These are phyloP conservation scores for Penicillium salamii DNA, from an alignment of 495 filamentous ascomycete genomes.

Conservation along the genomic window DNA sequence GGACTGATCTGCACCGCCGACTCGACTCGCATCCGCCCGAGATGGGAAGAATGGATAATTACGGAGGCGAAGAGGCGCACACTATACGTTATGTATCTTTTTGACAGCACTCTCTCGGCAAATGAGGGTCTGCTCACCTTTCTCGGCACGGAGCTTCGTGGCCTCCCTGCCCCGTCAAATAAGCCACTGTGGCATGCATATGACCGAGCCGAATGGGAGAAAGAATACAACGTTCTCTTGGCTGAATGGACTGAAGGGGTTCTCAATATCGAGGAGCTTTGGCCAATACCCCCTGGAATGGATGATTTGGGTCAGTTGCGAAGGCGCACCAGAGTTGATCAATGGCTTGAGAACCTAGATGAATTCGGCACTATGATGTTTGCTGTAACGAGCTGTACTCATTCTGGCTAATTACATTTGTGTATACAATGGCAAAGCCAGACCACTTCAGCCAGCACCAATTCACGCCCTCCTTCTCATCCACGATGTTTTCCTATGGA, in stretches of 20 bases:
- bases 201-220: slow-evolving; percentile 33
- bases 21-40: slow-evolving; percentile 33
- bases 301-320: slow-evolving; percentile 11
- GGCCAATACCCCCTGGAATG: too few relatives aligned
- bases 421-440: too few relatives aligned
- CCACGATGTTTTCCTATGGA: too few relatives aligned
- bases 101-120: slow-evolving; percentile 41
- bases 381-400: too few relatives aligned
- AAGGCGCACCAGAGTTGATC: slow-evolving; percentile 17
- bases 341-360: slow-evolving; percentile 26
- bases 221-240: slow-evolving; percentile 38
- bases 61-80: slow-evolving; percentile 45
- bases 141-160: slow-evolving; percentile 36
- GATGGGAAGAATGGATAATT: slow-evolving; percentile 51
- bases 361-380: slow-evolving; percentile 34
- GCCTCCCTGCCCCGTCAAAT: slow-evolving; percentile 28
- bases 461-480: too few relatives aligned
- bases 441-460: too few relatives aligned
- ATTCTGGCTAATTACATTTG: too few relatives aligned
- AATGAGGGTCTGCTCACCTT: slow-evolving; percentile 40
- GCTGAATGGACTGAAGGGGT: slow-evolving; percentile 35
- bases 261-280: slow-evolving; percentile 43
- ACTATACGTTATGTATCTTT: slow-evolving; percentile 47
- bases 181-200: slow-evolving; percentile 37
- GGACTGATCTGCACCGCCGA: too few relatives aligned